These are phyloP conservation scores for Antarctomyces pellizariae DNA, from an alignment of 495 filamentous ascomycete genomes.

Conservation along the genomic window DNA sequence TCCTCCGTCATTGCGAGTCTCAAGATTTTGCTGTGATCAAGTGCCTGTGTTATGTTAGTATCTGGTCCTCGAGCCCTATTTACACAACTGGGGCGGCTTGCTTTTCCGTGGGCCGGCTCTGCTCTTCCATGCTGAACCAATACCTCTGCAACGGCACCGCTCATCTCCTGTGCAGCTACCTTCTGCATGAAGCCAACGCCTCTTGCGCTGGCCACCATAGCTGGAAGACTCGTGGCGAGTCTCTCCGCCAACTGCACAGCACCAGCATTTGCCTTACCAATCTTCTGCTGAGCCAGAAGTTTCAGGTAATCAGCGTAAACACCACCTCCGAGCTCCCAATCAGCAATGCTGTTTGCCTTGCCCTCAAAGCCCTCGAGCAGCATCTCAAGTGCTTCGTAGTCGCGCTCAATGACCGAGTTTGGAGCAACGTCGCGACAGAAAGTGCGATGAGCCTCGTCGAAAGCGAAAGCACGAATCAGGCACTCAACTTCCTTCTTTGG, in stretches of 20 bases:
- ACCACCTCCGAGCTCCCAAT: constrained; percentile 56
- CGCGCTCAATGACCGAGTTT: constrained; percentile 48
- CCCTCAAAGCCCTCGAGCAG: constrained; percentile 44
- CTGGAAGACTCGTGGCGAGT: constrained; percentile 37
- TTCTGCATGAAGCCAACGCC: constrained; percentile 45
- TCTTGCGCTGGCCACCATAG: constrained; percentile 31
- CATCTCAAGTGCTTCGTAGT: constrained; percentile 37
- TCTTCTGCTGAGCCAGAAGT: constrained; percentile 17
- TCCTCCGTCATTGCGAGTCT: constrained; percentile 51
- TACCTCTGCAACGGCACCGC: constrained; percentile 34
- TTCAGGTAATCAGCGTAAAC: constrained; percentile 67
- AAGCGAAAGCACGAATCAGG: constrained; percentile 50
- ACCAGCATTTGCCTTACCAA: constrained; percentile 10
- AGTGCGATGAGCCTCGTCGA: constrained; percentile 61
- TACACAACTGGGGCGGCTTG: constrained; percentile 15
- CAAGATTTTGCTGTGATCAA: constrained; percentile 25
- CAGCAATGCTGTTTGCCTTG: constrained; percentile 18
- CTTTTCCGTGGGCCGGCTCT: too few species aligned
- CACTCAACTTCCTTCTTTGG: constrained; percentile 43
- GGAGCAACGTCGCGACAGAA: constrained; percentile 61
- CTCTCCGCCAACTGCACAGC: constrained; percentile 28
- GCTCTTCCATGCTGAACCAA: constrained; percentile 30
- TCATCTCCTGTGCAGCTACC: constrained; percentile 51
- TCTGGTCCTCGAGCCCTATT: constrained; percentile 6
- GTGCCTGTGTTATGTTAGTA: constrained; percentile 2